A percentile compares a stretch with the other conserved stretches of the same genome.
Conservation (phyloP, 306 rosid genomes). For the Purshia tridentata region DNA sequence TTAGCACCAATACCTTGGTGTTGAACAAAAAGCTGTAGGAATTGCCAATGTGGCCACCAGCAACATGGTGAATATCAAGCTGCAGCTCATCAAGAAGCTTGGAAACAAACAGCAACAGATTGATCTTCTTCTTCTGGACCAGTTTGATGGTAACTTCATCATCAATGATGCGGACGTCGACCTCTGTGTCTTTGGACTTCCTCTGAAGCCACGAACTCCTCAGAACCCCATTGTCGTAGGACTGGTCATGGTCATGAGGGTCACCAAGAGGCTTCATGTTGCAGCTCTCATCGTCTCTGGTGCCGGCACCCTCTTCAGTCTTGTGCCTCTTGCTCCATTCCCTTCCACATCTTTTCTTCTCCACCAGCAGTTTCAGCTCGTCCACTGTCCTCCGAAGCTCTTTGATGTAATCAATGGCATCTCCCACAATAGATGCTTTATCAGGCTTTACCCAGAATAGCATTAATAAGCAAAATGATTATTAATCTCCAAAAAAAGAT, state of each 20-base stretch:
- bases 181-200: conserved; percentile 80
- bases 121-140: conserved; percentile 70
- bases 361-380: conserved; percentile 55
- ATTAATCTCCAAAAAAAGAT: not conserved
- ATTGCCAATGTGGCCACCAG: conserved; percentile 87
- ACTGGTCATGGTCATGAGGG: conserved; percentile 35
- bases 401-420: conserved; percentile 59
- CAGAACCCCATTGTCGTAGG: conserved; percentile 41
- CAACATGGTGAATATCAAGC: conserved; percentile 79
- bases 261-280: conserved; percentile 65
- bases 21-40: conserved; percentile 76
- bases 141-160: conserved; percentile 74
- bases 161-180: conserved; percentile 66
- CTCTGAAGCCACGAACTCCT: conserved; percentile 96
- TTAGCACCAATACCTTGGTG: conserved; percentile 51
- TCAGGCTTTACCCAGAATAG: conserved; percentile 42
- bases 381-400: conserved; percentile 66
- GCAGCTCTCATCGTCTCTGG: conserved; percentile 53
- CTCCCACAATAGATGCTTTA: conserved; percentile 77
- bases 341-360: conserved; percentile 60
- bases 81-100: conserved; percentile 64
- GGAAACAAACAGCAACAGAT: conserved; percentile 60
- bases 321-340: conserved; percentile 64
- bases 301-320: conserved; percentile 41
- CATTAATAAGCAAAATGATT: not conserved